Conservation (phyloP, 2,329 filamentous ascomycete genomes). For the Lasiodiplodia theobromae region DNA sequence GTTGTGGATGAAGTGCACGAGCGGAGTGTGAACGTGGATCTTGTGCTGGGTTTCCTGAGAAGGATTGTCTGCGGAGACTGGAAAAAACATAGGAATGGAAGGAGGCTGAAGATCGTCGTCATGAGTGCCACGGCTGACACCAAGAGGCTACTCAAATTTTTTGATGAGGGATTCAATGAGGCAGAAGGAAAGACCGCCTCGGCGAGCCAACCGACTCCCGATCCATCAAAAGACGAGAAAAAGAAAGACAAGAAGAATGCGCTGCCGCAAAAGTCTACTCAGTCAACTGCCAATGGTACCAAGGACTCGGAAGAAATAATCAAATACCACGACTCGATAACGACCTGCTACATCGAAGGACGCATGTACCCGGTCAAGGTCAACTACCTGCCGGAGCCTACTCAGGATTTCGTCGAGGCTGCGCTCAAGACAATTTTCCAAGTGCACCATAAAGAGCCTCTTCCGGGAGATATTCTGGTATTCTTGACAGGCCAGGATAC, state of each 20-base stretch:
- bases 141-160: constrained; percentile 78
- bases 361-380: constrained; percentile 86
- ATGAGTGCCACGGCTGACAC: constrained; percentile 98
- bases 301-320: not conserved
- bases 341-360: constrained; percentile 77
- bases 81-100: constrained; percentile 70
- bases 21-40: constrained; percentile 90
- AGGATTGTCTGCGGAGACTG: constrained; percentile 69
- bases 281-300: not conserved
- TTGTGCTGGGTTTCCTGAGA: constrained; percentile 87
- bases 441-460: constrained; percentile 83
- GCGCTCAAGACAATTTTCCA: constrained; percentile 83
- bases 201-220: not conserved
- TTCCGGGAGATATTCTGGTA: constrained; percentile 93
- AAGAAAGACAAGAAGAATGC: constrained; percentile 30
- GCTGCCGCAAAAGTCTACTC: constrained; percentile 22
- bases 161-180: constrained; percentile 52
- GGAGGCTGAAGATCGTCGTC: constrained; percentile 81
- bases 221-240: constrained; percentile 18
- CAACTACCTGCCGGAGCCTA: constrained; percentile 74
- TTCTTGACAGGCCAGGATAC: constrained; percentile 94
- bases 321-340: constrained; percentile 40
- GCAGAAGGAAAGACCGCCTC: constrained; percentile 5
- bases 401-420: constrained; percentile 82
- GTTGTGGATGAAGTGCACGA: constrained; percentile 98